Conservation (phyloP, 1,284 basidiomycete species). For the Papiliotrema nemorosa region DNA sequence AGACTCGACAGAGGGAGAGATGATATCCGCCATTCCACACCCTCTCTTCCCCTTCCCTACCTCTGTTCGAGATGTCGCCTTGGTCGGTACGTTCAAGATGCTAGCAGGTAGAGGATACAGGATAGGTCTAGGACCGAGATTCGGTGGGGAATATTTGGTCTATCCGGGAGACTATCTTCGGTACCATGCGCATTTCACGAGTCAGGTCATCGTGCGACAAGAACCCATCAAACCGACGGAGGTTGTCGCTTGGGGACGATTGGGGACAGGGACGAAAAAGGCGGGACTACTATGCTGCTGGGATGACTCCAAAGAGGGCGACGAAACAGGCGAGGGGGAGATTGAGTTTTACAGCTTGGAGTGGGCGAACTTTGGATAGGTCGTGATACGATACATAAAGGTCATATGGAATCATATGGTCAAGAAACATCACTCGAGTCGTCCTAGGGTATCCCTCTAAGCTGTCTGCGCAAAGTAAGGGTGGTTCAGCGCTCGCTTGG, state of each 20-base stretch:
- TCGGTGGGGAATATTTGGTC: conserved; percentile 92
- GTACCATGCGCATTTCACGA: conserved; percentile 95
- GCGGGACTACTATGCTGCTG: conserved; percentile 86
- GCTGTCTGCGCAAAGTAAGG: conserved; percentile 13
- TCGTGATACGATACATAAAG: conserved; percentile 9
- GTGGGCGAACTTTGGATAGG: conserved; percentile 84
- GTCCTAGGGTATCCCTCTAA: not conserved
- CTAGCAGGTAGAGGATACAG: conserved; percentile 33
- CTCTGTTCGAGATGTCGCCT: conserved; percentile 27
- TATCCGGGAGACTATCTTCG: conserved; percentile 96
- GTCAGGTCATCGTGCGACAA: conserved; percentile 66
- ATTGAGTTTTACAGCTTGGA: conserved; percentile 79
- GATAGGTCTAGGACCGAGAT: conserved; percentile 62
- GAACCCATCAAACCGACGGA: conserved; percentile 75
- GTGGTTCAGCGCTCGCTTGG: conserved; percentile 12
- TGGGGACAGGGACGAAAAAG: conserved; percentile 98
- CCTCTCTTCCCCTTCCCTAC: conserved; percentile 29
- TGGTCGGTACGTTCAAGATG: conserved; percentile 30
- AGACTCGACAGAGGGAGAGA: conserved; percentile 3
- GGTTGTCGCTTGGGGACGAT: conserved; percentile 86
- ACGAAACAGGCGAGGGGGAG: conserved; percentile 45
- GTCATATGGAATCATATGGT: conserved; percentile 1
- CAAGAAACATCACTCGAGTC: not conserved
- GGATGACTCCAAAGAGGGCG: conserved; percentile 56
- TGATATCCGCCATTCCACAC: conserved; percentile 28